phyloP scores from a whole-genome alignment of 176 grass and related monocot species.

The Aegilops bicornis region DNA sequence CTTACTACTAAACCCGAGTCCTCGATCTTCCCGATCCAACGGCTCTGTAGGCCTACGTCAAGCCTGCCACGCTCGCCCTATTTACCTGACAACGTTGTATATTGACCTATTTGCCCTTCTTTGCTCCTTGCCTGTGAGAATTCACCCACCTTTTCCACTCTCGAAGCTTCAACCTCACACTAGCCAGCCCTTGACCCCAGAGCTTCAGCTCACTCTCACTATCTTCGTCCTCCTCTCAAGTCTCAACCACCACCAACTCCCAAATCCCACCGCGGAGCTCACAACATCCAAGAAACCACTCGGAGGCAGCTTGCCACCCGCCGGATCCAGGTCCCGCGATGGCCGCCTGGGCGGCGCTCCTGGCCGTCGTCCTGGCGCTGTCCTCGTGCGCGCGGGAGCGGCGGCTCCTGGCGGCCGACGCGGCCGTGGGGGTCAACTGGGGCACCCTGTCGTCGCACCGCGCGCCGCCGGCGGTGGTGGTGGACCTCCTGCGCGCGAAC shows the following conservation, averaged over 20 bases:
- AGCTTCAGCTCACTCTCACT: not conserved
- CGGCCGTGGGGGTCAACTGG: constrained; percentile 88
- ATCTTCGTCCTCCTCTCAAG: not conserved
- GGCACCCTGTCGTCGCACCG: constrained; percentile 69
- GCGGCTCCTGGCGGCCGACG: constrained; percentile 32
- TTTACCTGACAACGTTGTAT: not conserved
- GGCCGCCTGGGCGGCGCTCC: not conserved
- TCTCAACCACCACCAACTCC: constrained; percentile 6
- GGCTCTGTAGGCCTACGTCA: not conserved
- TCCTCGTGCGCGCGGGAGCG: not conserved
- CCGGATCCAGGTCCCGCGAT: not conserved
- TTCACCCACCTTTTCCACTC: not conserved
- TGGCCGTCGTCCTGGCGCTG: not conserved
- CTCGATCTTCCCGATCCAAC: not conserved
- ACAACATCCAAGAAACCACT: not conserved
- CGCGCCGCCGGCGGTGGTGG: constrained; percentile 58
- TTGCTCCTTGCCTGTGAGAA: not conserved
- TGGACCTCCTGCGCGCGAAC: constrained; percentile 72
- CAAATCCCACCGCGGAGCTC: not conserved
- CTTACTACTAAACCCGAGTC: not conserved
- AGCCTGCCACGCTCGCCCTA: not conserved
- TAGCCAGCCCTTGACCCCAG: not conserved
- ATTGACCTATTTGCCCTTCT: not conserved
- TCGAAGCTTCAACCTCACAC: not conserved
- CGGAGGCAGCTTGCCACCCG: not conserved